phyloP scores from a whole-genome alignment of 2,329 filamentous ascomycete genomes.

The Elsinoe necatrix region DNA sequence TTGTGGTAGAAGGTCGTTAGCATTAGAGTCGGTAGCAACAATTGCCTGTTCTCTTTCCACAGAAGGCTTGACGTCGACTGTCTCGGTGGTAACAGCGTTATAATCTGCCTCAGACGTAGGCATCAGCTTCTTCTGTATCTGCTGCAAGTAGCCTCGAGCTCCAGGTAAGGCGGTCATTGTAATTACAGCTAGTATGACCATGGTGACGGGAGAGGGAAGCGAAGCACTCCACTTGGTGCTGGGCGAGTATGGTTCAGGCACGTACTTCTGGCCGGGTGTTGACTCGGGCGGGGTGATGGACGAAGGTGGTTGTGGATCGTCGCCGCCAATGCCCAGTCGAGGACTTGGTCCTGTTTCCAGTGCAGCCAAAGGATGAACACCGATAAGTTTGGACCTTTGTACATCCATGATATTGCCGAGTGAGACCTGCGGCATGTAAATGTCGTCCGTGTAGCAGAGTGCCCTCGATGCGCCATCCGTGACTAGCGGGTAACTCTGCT shows the following conservation, averaged over 20 bases:
- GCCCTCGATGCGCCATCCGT: conserved; percentile 58
- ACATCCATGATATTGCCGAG: conserved; percentile 15
- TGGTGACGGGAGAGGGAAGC: conserved; percentile 11
- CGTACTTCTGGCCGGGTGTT: background rate
- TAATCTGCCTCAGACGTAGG: background rate
- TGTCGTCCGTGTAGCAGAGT: conserved; percentile 48
- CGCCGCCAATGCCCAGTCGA: conserved; percentile 16
- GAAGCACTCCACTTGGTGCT: conserved; percentile 1
- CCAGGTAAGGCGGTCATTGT: conserved; percentile 9
- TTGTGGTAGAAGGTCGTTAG: background rate
- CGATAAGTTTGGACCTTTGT: conserved; percentile 31
- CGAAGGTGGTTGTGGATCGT: conserved; percentile 4
- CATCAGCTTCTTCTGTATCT: conserved; percentile 7
- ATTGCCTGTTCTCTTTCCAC: background rate
- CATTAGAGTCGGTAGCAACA: background rate
- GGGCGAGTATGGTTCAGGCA: background rate
- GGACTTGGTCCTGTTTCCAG: conserved; percentile 11
- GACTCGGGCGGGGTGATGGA: background rate
- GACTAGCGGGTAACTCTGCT: conserved; percentile 74
- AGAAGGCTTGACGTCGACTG: conserved; percentile 5
- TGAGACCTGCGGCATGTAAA: conserved; percentile 34
- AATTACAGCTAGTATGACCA: conserved; percentile 11
- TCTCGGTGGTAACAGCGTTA: background rate
- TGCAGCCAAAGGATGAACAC: conserved; percentile 31
- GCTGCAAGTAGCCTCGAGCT: conserved; percentile 11